A percentile compares a stretch with the other conserved stretches of the same genome.
Evolutionary conservation across 1,284 basidiomycete genomes (phyloP).

Genomic region (Exobasidium cylindrosporum): DNA sequence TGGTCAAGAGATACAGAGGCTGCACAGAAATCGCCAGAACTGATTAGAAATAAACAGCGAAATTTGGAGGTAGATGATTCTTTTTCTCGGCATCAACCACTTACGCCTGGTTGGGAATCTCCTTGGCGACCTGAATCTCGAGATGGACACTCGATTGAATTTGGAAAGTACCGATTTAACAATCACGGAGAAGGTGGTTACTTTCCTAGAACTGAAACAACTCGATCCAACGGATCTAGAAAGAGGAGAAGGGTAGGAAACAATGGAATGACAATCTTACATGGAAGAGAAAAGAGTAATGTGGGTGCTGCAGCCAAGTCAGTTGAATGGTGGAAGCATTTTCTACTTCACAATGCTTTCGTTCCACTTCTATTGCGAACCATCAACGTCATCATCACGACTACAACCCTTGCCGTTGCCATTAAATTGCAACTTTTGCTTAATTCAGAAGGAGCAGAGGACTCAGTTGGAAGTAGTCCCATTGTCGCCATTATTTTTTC

Average conservation of each 20-base stretch:
- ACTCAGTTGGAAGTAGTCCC: conserved; percentile 75
- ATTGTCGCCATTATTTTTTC: conserved; percentile 82
- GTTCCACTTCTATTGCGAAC: conserved; percentile 71
- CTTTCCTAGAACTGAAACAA: conserved; percentile 37
- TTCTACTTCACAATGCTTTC: conserved; percentile 53
- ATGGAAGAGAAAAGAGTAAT: conserved; percentile 14
- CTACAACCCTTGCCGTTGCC: conserved; percentile 74
- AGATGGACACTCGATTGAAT: conserved; percentile 21
- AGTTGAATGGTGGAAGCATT: conserved; percentile 37
- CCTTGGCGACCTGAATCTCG: conserved; percentile 46
- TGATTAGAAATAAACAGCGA: background rate
- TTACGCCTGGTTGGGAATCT: conserved; percentile 46
- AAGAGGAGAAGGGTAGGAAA: conserved; percentile 6
- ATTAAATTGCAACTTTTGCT: conserved; percentile 70
- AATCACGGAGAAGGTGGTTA: conserved; percentile 28
- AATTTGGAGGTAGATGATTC: conserved; percentile 16
- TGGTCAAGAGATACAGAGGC: background rate
- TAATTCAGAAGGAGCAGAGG: conserved; percentile 61
- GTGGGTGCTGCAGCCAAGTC: background rate
- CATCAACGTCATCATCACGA: conserved; percentile 77
- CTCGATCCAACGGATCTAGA: conserved; percentile 21
- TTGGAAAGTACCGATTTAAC: conserved; percentile 22
- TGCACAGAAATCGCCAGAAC: too few species aligned
- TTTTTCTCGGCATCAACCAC: conserved; percentile 44
- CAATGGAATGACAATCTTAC: background rate